A percentile compares a stretch with the other conserved stretches of the same genome.
Evolutionary conservation across 2,329 filamentous ascomycete species (phyloP).

Genomic region (Calonectria leucothoes): DNA sequence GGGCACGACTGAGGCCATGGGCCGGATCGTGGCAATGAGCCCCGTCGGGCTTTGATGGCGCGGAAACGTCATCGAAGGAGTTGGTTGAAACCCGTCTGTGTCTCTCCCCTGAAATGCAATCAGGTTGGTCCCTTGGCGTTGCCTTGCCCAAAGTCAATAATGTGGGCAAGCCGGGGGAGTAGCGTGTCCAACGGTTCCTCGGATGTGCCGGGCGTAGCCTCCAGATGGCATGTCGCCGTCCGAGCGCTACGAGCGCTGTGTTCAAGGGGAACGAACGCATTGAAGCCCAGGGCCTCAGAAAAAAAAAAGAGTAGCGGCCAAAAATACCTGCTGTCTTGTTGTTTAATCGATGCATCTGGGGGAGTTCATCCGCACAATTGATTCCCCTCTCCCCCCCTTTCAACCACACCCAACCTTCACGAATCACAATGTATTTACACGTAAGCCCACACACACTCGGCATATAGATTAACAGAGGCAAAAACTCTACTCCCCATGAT

Average conservation of each 20-base stretch:
- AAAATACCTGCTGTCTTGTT: no score
- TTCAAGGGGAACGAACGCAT: neutral
- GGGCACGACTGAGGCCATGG: neutral
- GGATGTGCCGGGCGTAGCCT: neutral
- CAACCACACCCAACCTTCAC: neutral
- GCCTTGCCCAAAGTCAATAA: neutral
- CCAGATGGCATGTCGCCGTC: neutral
- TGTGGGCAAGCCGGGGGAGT: neutral
- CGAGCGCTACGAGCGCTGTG: neutral
- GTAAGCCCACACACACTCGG: neutral
- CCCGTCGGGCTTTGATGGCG: neutral
- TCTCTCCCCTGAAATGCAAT: constrained; percentile 1
- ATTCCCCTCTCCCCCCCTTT: neutral
- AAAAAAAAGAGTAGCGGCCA: no score
- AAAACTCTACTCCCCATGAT: constrained; percentile 2
- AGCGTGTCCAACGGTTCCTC: neutral
- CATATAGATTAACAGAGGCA: neutral
- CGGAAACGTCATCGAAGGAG: constrained; percentile 2
- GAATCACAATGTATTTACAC: neutral
- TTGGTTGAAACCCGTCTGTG: constrained; percentile 1
- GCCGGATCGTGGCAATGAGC: neutral
- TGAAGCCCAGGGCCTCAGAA: neutral
- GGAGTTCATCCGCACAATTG: neutral
- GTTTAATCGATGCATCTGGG: neutral
- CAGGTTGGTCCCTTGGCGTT: neutral